Evolutionary conservation across 192 early-diverging fungal species (phyloP).

Genomic region (Coemansia sp.): DNA sequence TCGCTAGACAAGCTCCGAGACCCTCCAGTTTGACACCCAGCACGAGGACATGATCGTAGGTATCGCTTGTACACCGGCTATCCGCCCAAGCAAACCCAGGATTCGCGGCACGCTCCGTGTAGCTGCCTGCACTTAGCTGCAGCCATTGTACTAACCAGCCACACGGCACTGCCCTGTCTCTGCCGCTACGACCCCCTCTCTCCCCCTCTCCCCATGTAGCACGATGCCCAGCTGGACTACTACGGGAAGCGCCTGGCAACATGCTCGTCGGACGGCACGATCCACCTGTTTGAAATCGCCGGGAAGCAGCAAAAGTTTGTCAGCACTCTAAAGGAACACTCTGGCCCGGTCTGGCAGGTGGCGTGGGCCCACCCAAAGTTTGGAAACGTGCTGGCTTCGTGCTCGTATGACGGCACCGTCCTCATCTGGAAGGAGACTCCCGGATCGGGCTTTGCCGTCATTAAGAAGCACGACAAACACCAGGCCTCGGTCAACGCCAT

Average conservation of each 20-base stretch:
- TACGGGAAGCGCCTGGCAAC: slow-evolving; percentile 93
- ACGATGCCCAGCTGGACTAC: slow-evolving; percentile 80
- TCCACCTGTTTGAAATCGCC: slow-evolving; percentile 90
- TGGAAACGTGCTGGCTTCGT: slow-evolving; percentile 92
- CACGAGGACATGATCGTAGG: slow-evolving; percentile 54
- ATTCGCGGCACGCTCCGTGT: no score
- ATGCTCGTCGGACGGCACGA: slow-evolving; percentile 92
- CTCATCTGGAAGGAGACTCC: slow-evolving; percentile 94
- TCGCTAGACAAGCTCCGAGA: no score
- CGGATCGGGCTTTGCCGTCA: slow-evolving; percentile 47
- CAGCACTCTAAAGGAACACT: slow-evolving; percentile 64
- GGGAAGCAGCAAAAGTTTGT: slow-evolving; percentile 49
- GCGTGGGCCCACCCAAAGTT: slow-evolving; percentile 99
- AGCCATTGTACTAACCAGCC: no score
- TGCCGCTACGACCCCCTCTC: no score
- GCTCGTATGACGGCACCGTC: slow-evolving; percentile 94
- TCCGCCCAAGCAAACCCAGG: no score
- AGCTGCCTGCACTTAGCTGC: no score
- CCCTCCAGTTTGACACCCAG: slow-evolving; percentile 52
- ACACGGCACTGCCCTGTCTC: no score
- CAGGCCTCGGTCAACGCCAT: slow-evolving; percentile 96
- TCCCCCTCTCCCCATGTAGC: no score
- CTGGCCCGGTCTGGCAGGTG: slow-evolving; percentile 99
- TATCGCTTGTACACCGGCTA: slow-evolving; percentile 8
- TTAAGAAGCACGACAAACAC: slow-evolving; percentile 82